phyloP scores from a whole-genome alignment of 352 stramenopile genomes.

The Globisporangium parvum region DNA sequence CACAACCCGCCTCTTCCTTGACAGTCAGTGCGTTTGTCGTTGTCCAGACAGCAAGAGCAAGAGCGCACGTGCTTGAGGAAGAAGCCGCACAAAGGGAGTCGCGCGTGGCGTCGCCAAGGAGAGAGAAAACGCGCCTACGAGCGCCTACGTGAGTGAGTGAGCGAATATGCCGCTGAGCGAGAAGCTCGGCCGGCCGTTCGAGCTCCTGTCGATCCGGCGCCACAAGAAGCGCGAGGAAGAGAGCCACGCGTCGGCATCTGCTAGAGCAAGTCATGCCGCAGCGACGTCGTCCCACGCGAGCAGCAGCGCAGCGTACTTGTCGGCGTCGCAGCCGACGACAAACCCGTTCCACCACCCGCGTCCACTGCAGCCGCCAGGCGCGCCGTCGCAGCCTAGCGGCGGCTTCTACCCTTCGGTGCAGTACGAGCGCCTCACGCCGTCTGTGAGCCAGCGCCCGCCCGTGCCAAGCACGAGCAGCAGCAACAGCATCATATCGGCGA shows the following conservation, averaged over 20 bases:
- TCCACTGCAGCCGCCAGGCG: conserved; percentile 7
- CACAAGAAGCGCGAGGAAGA: conserved; percentile 52
- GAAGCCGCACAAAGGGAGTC: too few species aligned
- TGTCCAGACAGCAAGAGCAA: too few species aligned
- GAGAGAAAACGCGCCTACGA: too few species aligned
- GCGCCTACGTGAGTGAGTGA: too few species aligned
- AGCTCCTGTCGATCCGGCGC: conserved; percentile 57
- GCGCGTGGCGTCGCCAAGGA: too few species aligned
- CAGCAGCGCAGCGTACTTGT: conserved; percentile 9
- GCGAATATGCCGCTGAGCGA: conserved; percentile 42
- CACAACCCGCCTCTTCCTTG: too few species aligned
- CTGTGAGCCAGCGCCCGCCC: conserved; percentile 13
- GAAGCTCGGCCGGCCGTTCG: conserved; percentile 49
- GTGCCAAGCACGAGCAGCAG: neutral
- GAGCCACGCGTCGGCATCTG: neutral
- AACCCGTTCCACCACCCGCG: conserved; percentile 12
- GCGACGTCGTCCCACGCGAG: conserved; percentile 5
- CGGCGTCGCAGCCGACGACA: conserved; percentile 1
- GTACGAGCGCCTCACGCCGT: conserved; percentile 18
- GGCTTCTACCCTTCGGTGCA: conserved; percentile 22
- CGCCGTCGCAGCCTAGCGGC: conserved; percentile 9
- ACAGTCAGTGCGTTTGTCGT: too few species aligned
- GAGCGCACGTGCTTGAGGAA: too few species aligned
- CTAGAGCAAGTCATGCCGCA: neutral
- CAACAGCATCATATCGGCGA: neutral